These are phyloP conservation scores for Nemania sp. DNA, from an alignment of 2,329 filamentous ascomycete species.

Conservation along the genomic window DNA sequence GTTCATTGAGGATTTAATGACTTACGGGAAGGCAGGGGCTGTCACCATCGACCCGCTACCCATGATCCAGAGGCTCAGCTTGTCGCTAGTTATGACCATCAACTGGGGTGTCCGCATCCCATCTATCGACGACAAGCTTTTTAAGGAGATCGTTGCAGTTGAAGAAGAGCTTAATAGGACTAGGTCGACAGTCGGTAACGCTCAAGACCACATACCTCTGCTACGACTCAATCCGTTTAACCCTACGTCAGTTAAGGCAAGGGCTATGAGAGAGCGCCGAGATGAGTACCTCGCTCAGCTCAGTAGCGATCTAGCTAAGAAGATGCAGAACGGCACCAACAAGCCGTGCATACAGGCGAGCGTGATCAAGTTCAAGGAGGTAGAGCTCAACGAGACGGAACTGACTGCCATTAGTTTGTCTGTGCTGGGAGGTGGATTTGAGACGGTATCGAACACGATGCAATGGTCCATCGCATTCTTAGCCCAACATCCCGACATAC, in stretches of 20 bases:
- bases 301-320: constrained; percentile 65
- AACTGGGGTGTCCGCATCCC: constrained; percentile 84
- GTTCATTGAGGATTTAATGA: constrained; percentile 78
- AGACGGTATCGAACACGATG: constrained; percentile 83
- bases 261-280: constrained; percentile 74
- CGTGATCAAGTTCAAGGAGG: constrained; percentile 56
- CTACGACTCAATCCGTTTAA: constrained; percentile 69
- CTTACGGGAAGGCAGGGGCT: constrained; percentile 71
- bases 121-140: constrained; percentile 73
- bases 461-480: constrained; percentile 85
- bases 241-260: constrained; percentile 61
- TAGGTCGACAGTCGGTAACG: constrained; percentile 83
- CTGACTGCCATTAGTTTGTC: constrained; percentile 84
- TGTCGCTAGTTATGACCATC: constrained; percentile 79
- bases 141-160: constrained; percentile 80
- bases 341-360: constrained; percentile 57
- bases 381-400: constrained; percentile 66
- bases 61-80: constrained; percentile 80
- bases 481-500: constrained; percentile 74
- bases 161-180: constrained; percentile 82
- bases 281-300: constrained; percentile 76
- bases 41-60: constrained; percentile 76
- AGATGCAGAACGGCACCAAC: constrained; percentile 54
- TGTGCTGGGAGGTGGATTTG: constrained; percentile 84
- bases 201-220: constrained; percentile 86